Evolutionary conservation across 805 yeast species (phyloP), one percentile per base, ranked within the genome.

Genomic region (Brettanomyces custersianus): DNA sequence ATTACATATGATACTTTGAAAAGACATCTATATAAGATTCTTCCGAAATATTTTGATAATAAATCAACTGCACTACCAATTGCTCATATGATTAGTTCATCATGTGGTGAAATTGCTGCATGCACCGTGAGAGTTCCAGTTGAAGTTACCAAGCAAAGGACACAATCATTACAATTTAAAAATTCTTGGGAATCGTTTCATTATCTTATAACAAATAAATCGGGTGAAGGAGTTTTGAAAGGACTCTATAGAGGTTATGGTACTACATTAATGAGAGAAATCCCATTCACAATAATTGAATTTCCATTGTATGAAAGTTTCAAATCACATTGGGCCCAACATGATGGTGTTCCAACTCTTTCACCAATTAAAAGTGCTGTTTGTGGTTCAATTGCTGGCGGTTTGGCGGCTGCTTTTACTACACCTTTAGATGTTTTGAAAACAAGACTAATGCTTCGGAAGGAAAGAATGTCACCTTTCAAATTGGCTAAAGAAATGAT

Each of bases 81-180:
- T 1, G 70, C 80, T 3, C 97, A 92, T 51, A 92, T 92, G 97
- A 40, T 74, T 2, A 67, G 92, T 18, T 95, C 97, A 1, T 80
- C 94, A 1, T 51, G 77, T 11, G 98, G 98, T 39, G 99, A 92
- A 53, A 66, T 87, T 12, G 80, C 92, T 1, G 98, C 98, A 0
- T 92, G 99, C 57, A 59, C 80, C 39, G 92, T 92, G 2, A 68
- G 99, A 39, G 99, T 92, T 1, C 99, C 99, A 0, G 94, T 95
- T 0, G 99, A 92, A 54, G 94, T 92, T 19, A 77, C 92, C 48
- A 92, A 92, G 59, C 98, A 92, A 60, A 68, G 96, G 39, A 83
- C 97, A 1, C 99, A 92, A 57, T 76, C 95, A 0, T 63, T 76
- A 28, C 68, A 65, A 33, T 63, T 66, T 48, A 55, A 60, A 28